phyloP scores from a whole-genome alignment of 1,284 basidiomycete genomes.

The Coniferiporia sulphurascens region DNA sequence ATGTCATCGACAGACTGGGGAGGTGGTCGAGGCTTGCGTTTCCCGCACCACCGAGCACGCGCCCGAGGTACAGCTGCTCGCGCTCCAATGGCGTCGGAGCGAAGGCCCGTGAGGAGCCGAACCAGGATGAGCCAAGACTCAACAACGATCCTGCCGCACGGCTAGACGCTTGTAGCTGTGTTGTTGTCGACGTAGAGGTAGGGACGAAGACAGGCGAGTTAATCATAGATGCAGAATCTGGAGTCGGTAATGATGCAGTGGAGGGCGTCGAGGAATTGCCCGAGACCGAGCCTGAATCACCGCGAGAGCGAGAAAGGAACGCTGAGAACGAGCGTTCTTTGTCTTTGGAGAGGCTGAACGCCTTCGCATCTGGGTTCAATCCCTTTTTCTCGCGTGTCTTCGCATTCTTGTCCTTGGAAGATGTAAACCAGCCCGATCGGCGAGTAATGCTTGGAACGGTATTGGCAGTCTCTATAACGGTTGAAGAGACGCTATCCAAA shows the following conservation, averaged over 20 bases:
- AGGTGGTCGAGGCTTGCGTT: conserved; percentile 15
- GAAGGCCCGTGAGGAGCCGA: conserved; percentile 24
- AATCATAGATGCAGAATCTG: conserved; percentile 3
- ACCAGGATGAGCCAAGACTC: conserved; percentile 14
- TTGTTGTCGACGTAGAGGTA: neutral
- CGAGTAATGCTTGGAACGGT: neutral
- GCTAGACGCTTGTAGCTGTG: neutral
- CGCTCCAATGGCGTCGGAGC: conserved; percentile 30
- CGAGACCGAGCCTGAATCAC: conserved; percentile 5
- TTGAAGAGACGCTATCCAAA: neutral
- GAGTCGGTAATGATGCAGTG: conserved; percentile 11
- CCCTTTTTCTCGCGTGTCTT: conserved; percentile 20
- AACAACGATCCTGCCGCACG: conserved; percentile 7
- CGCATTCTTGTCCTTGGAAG: conserved; percentile 10
- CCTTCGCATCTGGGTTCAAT: conserved; percentile 36
- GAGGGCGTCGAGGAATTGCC: conserved; percentile 13
- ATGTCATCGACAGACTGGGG: conserved; percentile 6
- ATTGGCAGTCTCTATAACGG: neutral
- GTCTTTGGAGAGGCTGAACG: conserved; percentile 26
- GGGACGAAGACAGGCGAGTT: conserved; percentile 5
- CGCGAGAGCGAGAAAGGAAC: conserved; percentile 11
- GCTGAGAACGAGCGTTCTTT: conserved; percentile 17
- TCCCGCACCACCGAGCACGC: conserved; percentile 13
- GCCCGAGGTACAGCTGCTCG: conserved; percentile 23
- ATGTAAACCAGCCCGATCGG: conserved; percentile 17